Evolutionary conservation across 2,329 filamentous ascomycete genomes (phyloP), one percentile per base, ranked within the genome.

Genomic region (Diaporthe humulicola): DNA sequence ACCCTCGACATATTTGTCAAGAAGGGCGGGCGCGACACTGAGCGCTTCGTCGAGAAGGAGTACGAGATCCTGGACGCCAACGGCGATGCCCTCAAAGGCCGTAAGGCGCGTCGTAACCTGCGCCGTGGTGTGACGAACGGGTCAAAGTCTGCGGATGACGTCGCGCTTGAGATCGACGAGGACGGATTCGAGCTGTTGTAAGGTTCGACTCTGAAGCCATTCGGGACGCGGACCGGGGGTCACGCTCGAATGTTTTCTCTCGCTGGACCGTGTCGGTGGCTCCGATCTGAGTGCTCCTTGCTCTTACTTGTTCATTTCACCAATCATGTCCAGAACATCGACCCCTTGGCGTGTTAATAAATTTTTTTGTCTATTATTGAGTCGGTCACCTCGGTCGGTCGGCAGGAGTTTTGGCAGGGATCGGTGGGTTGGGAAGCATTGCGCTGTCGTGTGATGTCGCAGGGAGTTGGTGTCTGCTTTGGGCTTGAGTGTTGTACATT

Each of bases 41-140:
- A 87, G 79, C 84, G 83, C 77, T 80, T 87, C 69, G 83, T 87
- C 56, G 85, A 87, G 81, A 85, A 85, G 77, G 86, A 88, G 79
- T 88, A 87, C 77, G 86, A 87, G 80, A 83, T 88, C 38, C 77
- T 88, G 19, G 86, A 88, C 76, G 81, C 77, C 76, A 86, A 87
- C 58, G 86, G 86, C 28, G 83, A 87, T 52, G 79, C 84, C 2
- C 81, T 87, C 50, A 84, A 83, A 78, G 86, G 86, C 54, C 82
- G 83, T 54, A 86, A 84, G 82, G 86, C 85, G 19, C 84, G 85
- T 22, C 82, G 81, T 70, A 82, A 84, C 70, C 79, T 88, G 72
- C 84, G 85, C 74, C 79, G 80, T 75, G 75, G 76, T 14, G 60
- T 79, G 7, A 69, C 76, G 9, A 73, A 66, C 7, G 78, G 78